Base-by-base conservation (phyloP, 257 asterid genomes). In the Fraxinus pennsylvanica region DNA sequence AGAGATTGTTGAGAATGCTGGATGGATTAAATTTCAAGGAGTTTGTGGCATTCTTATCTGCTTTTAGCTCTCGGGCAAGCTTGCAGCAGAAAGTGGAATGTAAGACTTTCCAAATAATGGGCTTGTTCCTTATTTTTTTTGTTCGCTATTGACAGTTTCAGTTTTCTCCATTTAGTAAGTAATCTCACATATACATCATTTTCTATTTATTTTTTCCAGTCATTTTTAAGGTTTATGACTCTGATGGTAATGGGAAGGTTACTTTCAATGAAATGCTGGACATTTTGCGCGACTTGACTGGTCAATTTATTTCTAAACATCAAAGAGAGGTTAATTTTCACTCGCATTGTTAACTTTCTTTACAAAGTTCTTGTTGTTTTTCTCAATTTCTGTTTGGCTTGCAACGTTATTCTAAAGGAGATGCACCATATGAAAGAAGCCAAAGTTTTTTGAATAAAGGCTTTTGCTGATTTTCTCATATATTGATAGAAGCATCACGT, bases 1-100 rank as follows among this genome's bases (percentile, higher is more conserved):
- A 96, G 98, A 90, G 99, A 77, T 85, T 92, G 85, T 91, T 93
- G 80, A 89, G 97, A 89, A 88, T 92, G 95, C 86, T 85, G 52
- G 96, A 96, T 69, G 99, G 97, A 43, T 84, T 96, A 82, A 91
- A 92, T 78, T 96, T 96, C 88, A 96, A 90, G 89, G 99, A 96
- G 76, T 96, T 96, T 71, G 97, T 96, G 36, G 92, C 97, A 39
- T 93, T 92, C 84, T 91, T 96, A 77, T 96, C 99, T 30, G 92
- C 95, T 80, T 96, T 93, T 88, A 96, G 98, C 79, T 88, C 99
- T 80, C 90, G 93, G 82, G 97, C 99, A 19, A 93, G 85, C 76
- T 69, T 77, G 86, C 86, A 87, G 76, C 98, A 93, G 79, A 96
- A 96, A 86, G 88, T 92, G 59, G 99, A 96, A 79, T 88, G 99